A percentile compares a stretch with the other conserved stretches of the same genome.
Evolutionary conservation across 768 basidiomycete genomes (phyloP).

Genomic region (Terana coerulea): DNA sequence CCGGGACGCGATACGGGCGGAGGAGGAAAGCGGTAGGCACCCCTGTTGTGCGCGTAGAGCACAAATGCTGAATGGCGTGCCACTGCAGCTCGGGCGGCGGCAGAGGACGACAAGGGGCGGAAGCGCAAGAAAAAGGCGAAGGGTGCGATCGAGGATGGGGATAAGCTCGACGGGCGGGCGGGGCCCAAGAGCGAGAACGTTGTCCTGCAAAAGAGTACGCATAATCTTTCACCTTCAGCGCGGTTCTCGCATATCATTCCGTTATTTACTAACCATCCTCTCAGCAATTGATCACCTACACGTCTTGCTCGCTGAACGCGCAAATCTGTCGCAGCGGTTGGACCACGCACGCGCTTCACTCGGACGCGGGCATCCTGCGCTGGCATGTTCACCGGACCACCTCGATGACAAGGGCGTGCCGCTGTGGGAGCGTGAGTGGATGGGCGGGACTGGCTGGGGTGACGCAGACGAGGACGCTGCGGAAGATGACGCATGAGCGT

Average conservation of each 20-base stretch:
- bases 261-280: neutral
- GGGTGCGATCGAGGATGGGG: conserved; percentile 41
- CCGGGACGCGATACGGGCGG: conserved; percentile 72
- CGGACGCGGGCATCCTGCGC: conserved; percentile 57
- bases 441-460: conserved; percentile 54
- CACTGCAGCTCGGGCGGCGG: conserved; percentile 27
- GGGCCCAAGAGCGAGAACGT: conserved; percentile 91
- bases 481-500: conserved; percentile 4
- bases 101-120: conserved; percentile 33
- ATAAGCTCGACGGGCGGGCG: conserved; percentile 75
- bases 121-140: conserved; percentile 21
- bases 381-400: conserved; percentile 27
- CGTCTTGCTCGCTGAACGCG: conserved; percentile 57
- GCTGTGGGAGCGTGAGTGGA: conserved; percentile 84
- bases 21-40: conserved; percentile 50
- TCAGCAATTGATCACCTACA: conserved; percentile 86
- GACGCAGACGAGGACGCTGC: conserved; percentile 39
- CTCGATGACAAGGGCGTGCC: conserved; percentile 31
- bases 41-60: neutral
- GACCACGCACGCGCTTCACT: conserved; percentile 54
- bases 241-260: neutral
- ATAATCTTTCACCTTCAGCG: neutral
- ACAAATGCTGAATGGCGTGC: neutral
- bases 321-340: conserved; percentile 53
- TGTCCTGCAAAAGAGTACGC: conserved; percentile 83